Percentiles rank a stretch among this genome's conserved stretches.
phyloP scores from a whole-genome alignment of 2,329 filamentous ascomycete genomes.

The Zymoseptoria passerinii region DNA sequence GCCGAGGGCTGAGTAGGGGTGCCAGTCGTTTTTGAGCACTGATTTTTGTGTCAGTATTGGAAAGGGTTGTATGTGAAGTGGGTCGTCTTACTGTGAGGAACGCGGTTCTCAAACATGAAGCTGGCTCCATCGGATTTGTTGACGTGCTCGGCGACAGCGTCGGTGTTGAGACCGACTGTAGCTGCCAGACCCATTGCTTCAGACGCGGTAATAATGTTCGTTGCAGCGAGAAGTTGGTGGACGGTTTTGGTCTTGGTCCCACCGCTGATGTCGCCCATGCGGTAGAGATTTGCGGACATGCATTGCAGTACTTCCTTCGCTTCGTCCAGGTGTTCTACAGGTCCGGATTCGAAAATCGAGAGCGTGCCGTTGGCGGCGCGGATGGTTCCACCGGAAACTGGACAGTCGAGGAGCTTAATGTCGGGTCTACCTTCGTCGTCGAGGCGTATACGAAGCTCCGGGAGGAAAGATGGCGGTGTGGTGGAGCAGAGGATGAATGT shows the following conservation, averaged over 20 bases:
- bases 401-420: conserved; percentile 60
- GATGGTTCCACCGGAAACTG: conserved; percentile 62
- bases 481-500: conserved; percentile 63
- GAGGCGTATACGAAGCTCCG: conserved; percentile 51
- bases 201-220: conserved; percentile 48
- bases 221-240: conserved; percentile 50
- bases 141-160: conserved; percentile 42
- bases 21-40: conserved; percentile 44
- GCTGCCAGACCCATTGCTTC: conserved; percentile 52
- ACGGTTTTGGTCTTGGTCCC: conserved; percentile 52
- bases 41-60: conserved; percentile 11
- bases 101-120: conserved; percentile 52
- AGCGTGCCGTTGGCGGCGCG: conserved; percentile 63
- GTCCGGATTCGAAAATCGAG: conserved; percentile 63
- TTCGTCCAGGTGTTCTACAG: conserved; percentile 46
- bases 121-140: conserved; percentile 34
- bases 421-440: conserved; percentile 50
- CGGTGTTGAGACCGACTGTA: conserved; percentile 45
- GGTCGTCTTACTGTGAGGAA: conserved; percentile 30
- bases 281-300: conserved; percentile 59
- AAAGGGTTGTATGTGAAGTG: background rate
- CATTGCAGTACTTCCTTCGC: conserved; percentile 52
- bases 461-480: conserved; percentile 58
- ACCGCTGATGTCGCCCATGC: conserved; percentile 45
- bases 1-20: conserved; percentile 36